A percentile compares a stretch with the other conserved stretches of the same genome.
Evolutionary conservation across 2,329 filamentous ascomycete genomes (phyloP).

Genomic region (Metarhizium rileyi): DNA sequence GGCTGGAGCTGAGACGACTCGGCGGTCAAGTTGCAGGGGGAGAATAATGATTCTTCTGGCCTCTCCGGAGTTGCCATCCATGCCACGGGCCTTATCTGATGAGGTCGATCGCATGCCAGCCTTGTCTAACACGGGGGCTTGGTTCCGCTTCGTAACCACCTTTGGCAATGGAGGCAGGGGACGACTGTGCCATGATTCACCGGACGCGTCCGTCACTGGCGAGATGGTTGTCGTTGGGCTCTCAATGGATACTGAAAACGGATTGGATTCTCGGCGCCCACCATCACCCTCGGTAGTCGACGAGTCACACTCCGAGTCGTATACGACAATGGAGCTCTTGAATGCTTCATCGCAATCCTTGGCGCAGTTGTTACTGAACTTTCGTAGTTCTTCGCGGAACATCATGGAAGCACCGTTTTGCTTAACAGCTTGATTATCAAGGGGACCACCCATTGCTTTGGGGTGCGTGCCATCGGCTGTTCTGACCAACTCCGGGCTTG

Average conservation of each 20-base stretch:
- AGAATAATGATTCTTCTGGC: conserved; percentile 21
- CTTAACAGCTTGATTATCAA: conserved; percentile 1
- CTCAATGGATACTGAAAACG: conserved; percentile 33
- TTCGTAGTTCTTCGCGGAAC: conserved; percentile 65
- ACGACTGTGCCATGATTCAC: conserved; percentile 34
- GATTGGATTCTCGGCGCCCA: conserved; percentile 26
- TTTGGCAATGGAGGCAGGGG: conserved; percentile 42
- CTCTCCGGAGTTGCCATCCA: conserved; percentile 14
- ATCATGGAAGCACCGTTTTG: conserved; percentile 22
- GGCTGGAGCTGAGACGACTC: conserved; percentile 41
- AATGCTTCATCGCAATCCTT: conserved; percentile 91
- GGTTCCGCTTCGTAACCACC: conserved; percentile 14
- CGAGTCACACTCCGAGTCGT: conserved; percentile 23
- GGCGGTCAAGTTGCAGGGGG: conserved; percentile 29
- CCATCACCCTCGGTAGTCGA: conserved; percentile 23
- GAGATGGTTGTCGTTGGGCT: conserved; percentile 17
- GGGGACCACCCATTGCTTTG: conserved; percentile 16
- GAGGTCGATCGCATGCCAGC: conserved; percentile 15
- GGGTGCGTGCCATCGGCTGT: conserved; percentile 15
- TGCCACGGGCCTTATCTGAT: conserved; percentile 14
- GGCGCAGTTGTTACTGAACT: conserved; percentile 76
- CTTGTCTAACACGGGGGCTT: conserved; percentile 11
- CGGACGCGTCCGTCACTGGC: conserved; percentile 19
- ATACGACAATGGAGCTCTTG: conserved; percentile 49
- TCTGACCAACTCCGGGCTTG: conserved; percentile 20